Conservation (phyloP, 352 stramenopile species). For the Phytophthora rubi region DNA sequence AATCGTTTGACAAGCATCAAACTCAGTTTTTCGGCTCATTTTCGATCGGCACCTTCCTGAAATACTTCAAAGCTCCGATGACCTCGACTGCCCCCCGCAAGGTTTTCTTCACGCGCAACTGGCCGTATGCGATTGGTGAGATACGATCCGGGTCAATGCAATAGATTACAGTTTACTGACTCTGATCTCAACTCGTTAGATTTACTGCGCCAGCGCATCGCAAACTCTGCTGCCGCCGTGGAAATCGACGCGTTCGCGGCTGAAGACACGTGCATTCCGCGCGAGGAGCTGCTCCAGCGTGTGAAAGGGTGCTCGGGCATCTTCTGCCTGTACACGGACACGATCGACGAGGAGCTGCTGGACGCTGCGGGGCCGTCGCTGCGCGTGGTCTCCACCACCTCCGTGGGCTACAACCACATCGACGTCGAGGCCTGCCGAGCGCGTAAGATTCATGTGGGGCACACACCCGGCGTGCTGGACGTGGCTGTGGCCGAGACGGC, state of each 20-base stretch:
- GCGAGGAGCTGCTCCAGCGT: constrained; percentile 50
- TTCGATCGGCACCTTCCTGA: constrained; percentile 1
- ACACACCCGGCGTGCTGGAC: constrained; percentile 88
- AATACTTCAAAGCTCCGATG: constrained; percentile 6
- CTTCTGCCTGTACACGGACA: constrained; percentile 72
- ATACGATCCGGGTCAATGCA: background rate
- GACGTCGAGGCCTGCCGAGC: constrained; percentile 77
- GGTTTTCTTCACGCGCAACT: constrained; percentile 73
- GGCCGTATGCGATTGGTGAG: constrained; percentile 67
- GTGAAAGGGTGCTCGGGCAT: constrained; percentile 53
- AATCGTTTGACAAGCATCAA: constrained; percentile 5
- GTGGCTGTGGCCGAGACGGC: constrained; percentile 76
- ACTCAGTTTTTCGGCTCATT: background rate
- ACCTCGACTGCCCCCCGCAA: constrained; percentile 30
- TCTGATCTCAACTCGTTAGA: background rate
- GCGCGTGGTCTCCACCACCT: constrained; percentile 81
- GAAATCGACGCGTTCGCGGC: constrained; percentile 34
- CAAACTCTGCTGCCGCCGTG: constrained; percentile 14
- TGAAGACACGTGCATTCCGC: constrained; percentile 44
- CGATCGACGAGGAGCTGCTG: constrained; percentile 67
- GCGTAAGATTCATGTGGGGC: constrained; percentile 70
- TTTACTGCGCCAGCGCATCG: constrained; percentile 27
- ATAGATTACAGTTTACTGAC: background rate
- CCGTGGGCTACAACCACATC: constrained; percentile 91
- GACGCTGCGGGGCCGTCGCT: constrained; percentile 55